phyloP scores from a whole-genome alignment of 768 basidiomycete species.

The Trametes coccinea region DNA sequence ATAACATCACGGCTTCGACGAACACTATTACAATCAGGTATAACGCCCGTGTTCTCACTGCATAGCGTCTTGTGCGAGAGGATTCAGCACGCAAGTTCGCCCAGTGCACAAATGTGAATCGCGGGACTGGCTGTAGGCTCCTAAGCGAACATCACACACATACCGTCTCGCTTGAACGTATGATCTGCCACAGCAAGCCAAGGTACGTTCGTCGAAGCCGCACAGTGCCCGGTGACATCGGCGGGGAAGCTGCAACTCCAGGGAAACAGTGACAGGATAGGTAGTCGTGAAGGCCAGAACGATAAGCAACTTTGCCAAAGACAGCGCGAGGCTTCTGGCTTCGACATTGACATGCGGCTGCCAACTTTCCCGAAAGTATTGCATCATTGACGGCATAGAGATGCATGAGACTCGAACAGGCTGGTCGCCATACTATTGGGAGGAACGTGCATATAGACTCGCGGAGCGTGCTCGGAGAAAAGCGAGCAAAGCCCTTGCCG shows the following conservation, averaged over 20 bases:
- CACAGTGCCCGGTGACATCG: slow-evolving; percentile 2
- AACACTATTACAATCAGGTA: neutral
- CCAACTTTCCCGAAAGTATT: neutral
- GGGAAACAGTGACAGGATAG: neutral
- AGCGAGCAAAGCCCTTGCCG: neutral
- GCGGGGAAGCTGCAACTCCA: neutral
- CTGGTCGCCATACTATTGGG: neutral
- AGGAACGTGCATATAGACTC: slow-evolving; percentile 8
- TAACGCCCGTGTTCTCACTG: too few species aligned
- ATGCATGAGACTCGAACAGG: neutral
- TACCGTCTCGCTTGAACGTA: neutral
- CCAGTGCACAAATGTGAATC: neutral
- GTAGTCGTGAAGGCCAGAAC: neutral
- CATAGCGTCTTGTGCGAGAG: too few species aligned
- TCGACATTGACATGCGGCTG: neutral
- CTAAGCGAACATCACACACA: neutral
- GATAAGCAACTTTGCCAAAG: slow-evolving; percentile 3
- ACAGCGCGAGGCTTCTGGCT: neutral
- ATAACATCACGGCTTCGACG: slow-evolving; percentile 7
- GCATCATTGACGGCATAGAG: neutral
- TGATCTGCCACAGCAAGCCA: neutral
- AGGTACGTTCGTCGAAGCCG: neutral
- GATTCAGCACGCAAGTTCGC: neutral
- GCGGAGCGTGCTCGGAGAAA: slow-evolving; percentile 7
- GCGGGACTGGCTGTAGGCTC: neutral